Conservation (phyloP, 1,284 basidiomycete genomes). For the Trichosporon inkin region DNA sequence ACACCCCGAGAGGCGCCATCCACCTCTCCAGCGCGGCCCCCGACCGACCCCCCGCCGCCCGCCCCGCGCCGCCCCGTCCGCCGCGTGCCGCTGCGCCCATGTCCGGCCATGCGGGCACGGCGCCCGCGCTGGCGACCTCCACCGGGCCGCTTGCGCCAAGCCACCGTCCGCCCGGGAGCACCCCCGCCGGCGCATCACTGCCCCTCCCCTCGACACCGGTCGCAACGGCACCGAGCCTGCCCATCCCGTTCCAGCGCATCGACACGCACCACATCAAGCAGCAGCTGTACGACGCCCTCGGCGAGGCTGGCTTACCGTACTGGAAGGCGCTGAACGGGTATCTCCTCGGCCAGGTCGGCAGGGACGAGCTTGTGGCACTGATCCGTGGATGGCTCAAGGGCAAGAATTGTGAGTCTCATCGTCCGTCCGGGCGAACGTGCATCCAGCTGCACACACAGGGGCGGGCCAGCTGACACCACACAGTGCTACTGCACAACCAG, state of each 20-base stretch:
- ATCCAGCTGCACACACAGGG: neutral
- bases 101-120: constrained; percentile 53
- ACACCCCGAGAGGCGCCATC: neutral
- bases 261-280: constrained; percentile 60
- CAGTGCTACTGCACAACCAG: constrained; percentile 47
- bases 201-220: constrained; percentile 52
- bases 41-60: neutral
- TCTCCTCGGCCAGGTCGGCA: constrained; percentile 43
- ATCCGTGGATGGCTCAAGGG: constrained; percentile 43
- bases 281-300: constrained; percentile 69
- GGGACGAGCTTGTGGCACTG: constrained; percentile 42
- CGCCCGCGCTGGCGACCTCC: constrained; percentile 54
- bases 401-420: constrained; percentile 34
- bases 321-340: constrained; percentile 49
- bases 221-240: constrained; percentile 40
- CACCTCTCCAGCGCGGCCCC: constrained; percentile 5
- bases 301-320: constrained; percentile 61
- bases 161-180: neutral
- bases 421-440: neutral
- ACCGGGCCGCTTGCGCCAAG: constrained; percentile 37
- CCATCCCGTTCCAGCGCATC: constrained; percentile 38
- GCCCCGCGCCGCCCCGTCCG: neutral
- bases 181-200: constrained; percentile 20
- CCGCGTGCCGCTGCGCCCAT: constrained; percentile 5
- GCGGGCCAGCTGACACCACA: constrained; percentile 2